Evolutionary conservation across 208 protist genomes (phyloP).

Genomic region (Trypanosoma rangeli): DNA sequence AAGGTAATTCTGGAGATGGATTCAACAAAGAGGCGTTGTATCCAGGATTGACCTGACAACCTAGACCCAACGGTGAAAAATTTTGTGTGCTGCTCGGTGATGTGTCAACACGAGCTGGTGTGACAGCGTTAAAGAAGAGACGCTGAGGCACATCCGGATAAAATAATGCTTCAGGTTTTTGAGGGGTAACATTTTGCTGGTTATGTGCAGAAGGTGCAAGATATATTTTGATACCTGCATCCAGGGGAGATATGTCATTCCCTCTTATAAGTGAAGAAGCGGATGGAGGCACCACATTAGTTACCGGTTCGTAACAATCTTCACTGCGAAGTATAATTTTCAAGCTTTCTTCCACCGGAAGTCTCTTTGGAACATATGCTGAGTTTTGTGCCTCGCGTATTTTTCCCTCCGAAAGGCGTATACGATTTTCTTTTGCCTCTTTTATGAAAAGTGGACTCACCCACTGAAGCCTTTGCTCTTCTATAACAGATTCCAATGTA

Average conservation of each 20-base stretch:
- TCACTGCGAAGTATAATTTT: conserved; percentile 60
- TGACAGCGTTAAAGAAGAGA: conserved; percentile 10
- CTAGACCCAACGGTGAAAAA: neutral
- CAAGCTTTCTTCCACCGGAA: conserved; percentile 75
- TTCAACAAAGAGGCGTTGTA: neutral
- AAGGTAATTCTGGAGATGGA: neutral
- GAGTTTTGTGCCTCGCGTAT: conserved; percentile 40
- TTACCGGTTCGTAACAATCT: conserved; percentile 68
- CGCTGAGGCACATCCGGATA: conserved; percentile 6
- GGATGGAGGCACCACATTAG: conserved; percentile 67
- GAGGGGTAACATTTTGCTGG: conserved; percentile 8
- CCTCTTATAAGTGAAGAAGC: conserved; percentile 84
- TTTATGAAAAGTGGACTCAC: conserved; percentile 50
- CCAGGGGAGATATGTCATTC: conserved; percentile 71
- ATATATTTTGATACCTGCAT: conserved; percentile 87
- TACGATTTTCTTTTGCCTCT: conserved; percentile 38
- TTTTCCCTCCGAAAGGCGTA: conserved; percentile 39
- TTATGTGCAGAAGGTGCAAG: conserved; percentile 63
- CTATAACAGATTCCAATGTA: conserved; percentile 46
- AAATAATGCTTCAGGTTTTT: conserved; percentile 7
- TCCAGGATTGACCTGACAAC: neutral
- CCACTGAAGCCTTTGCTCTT: conserved; percentile 80
- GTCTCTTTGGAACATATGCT: conserved; percentile 46
- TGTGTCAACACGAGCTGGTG: conserved; percentile 1
- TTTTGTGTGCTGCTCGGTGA: conserved; percentile 4